These are phyloP conservation scores for Irpex sp. DNA, from an alignment of 1,284 basidiomycete genomes.

Conservation along the genomic window DNA sequence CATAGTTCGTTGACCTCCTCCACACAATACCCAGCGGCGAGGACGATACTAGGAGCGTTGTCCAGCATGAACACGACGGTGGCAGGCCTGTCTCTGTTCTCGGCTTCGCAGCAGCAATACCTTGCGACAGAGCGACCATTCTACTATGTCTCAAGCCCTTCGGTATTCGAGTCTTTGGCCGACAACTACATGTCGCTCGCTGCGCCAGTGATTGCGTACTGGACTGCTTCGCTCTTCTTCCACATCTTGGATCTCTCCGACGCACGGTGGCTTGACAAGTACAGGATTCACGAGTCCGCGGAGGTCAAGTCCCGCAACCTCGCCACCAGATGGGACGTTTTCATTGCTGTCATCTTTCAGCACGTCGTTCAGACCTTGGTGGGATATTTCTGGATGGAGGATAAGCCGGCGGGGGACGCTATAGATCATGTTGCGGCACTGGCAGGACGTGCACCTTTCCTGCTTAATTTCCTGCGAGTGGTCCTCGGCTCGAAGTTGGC, in stretches of 20 bases:
- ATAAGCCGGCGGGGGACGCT: conserved; percentile 37
- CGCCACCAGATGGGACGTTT: conserved; percentile 68
- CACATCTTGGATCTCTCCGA: conserved; percentile 75
- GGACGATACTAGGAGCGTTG: not conserved
- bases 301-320: conserved; percentile 81
- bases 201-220: conserved; percentile 85
- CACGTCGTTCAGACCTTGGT: conserved; percentile 83
- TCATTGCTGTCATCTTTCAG: conserved; percentile 80
- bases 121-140: conserved; percentile 22
- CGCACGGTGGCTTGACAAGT: conserved; percentile 79
- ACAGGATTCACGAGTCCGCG: conserved; percentile 84
- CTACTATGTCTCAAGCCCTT: conserved; percentile 23
- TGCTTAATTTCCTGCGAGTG: conserved; percentile 41
- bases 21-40: not conserved
- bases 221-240: conserved; percentile 81
- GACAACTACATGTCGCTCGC: conserved; percentile 77
- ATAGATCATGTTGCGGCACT: conserved; percentile 52
- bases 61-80: conserved; percentile 23
- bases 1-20: not conserved
- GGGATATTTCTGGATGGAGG: conserved; percentile 69
- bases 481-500: conserved; percentile 34
- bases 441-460: conserved; percentile 34
- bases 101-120: conserved; percentile 20
- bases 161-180: conserved; percentile 26
- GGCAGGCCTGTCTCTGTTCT: conserved; percentile 17